Evolutionary conservation across 148 eudicot species (phyloP).

Genomic region (Chenopodium quinoa): DNA sequence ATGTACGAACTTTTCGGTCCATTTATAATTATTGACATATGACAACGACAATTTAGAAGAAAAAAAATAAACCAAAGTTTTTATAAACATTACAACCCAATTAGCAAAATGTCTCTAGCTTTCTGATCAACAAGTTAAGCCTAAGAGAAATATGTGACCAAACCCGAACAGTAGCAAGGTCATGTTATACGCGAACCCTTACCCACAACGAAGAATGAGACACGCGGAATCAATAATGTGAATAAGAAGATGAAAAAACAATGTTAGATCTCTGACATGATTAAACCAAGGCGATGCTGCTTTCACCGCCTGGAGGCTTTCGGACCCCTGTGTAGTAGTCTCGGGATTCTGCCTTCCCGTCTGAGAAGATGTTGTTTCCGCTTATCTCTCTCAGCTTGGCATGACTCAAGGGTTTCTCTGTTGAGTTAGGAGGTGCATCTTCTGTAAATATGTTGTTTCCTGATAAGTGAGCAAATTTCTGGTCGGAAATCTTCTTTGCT

Average conservation of each 20-base stretch:
- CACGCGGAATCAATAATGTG: slow-evolving; percentile 27
- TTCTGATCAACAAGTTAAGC: slow-evolving; percentile 31
- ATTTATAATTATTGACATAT: slow-evolving; percentile 12
- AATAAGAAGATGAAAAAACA: slow-evolving; percentile 15
- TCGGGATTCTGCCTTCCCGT: slow-evolving; percentile 80
- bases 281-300: slow-evolving; percentile 91
- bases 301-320: slow-evolving; percentile 96
- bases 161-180: slow-evolving; percentile 27
- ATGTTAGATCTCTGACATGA: slow-evolving; percentile 36
- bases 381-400: slow-evolving; percentile 91
- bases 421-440: slow-evolving; percentile 44
- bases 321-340: slow-evolving; percentile 90
- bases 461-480: slow-evolving; percentile 75
- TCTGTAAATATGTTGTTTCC: slow-evolving; percentile 90
- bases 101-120: slow-evolving; percentile 37
- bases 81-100: slow-evolving; percentile 49
- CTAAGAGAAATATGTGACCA: slow-evolving; percentile 30
- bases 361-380: slow-evolving; percentile 81
- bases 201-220: slow-evolving; percentile 25
- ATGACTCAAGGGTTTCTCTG: slow-evolving; percentile 72
- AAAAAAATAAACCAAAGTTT: slow-evolving; percentile 17
- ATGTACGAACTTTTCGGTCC: background rate
- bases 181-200: slow-evolving; percentile 26
- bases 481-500: slow-evolving; percentile 74
- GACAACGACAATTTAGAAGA: slow-evolving; percentile 18